These are phyloP conservation scores for Stropharia rugosoannulata DNA, from an alignment of 768 basidiomycete genomes.

Conservation along the genomic window DNA sequence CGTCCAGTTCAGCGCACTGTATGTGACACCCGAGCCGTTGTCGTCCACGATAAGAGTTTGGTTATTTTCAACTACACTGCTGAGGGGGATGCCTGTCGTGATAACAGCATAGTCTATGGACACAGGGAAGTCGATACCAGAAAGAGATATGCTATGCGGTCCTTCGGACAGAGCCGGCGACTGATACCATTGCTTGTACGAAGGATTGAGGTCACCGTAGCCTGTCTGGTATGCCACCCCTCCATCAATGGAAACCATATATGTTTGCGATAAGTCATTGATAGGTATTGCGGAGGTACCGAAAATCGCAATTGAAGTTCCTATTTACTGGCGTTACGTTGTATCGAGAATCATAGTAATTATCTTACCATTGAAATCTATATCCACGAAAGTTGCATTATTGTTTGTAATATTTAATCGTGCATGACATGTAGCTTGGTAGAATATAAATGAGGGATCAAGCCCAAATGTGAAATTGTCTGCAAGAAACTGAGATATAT, in stretches of 20 bases:
- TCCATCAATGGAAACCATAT: slow-evolving; percentile 15
- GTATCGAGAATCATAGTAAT: neutral
- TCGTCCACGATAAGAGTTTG: neutral
- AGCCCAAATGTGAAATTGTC: too few relatives aligned
- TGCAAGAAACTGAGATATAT: neutral
- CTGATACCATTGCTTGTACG: slow-evolving; percentile 18
- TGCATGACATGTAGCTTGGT: neutral
- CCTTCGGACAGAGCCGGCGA: slow-evolving; percentile 14
- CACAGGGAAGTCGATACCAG: neutral
- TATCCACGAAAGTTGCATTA: neutral
- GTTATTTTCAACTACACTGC: neutral
- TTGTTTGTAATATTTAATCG: neutral
- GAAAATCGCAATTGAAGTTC: slow-evolving; percentile 11
- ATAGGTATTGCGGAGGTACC: slow-evolving; percentile 9
- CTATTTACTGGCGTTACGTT: neutral
- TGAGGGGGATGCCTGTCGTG: neutral
- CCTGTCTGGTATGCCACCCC: neutral
- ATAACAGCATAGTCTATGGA: slow-evolving; percentile 14
- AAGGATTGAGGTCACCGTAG: slow-evolving; percentile 9
- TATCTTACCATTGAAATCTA: neutral
- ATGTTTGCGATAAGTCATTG: neutral
- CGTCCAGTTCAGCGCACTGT: neutral
- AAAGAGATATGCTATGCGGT: slow-evolving; percentile 13
- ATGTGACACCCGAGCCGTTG: neutral
- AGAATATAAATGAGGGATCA: neutral